phyloP scores from a whole-genome alignment of 495 filamentous ascomycete genomes.

The Rostrohypoxylon terebratum region DNA sequence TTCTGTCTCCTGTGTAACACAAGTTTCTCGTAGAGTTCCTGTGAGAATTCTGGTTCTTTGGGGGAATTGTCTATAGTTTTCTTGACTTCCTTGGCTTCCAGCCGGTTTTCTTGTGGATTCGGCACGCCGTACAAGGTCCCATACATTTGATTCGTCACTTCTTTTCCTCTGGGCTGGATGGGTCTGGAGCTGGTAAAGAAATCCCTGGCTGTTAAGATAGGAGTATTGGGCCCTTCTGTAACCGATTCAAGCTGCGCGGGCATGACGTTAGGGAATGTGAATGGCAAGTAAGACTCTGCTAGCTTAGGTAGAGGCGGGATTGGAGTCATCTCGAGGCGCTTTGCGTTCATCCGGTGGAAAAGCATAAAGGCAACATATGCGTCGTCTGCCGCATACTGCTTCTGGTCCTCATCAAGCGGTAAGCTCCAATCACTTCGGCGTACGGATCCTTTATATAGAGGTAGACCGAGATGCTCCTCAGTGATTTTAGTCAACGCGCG shows the following conservation, averaged over 20 bases:
- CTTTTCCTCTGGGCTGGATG: background rate
- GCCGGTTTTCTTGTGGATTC: background rate
- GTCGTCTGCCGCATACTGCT: slow-evolving; percentile 73
- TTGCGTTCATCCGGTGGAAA: slow-evolving; percentile 70
- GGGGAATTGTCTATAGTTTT: background rate
- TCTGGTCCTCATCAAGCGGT: slow-evolving; percentile 66
- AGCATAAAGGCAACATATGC: slow-evolving; percentile 75
- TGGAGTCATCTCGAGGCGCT: slow-evolving; percentile 67
- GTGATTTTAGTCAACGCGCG: slow-evolving; percentile 70
- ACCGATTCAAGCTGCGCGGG: slow-evolving; percentile 22
- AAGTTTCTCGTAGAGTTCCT: background rate
- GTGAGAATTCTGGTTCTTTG: background rate
- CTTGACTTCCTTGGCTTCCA: background rate
- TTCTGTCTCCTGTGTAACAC: background rate
- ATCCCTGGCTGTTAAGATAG: background rate
- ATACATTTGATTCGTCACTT: background rate
- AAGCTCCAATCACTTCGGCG: slow-evolving; percentile 74
- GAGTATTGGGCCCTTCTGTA: background rate
- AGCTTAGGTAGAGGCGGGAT: slow-evolving; percentile 69
- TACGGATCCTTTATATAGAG: slow-evolving; percentile 71
- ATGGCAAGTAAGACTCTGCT: slow-evolving; percentile 62
- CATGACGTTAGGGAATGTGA: background rate
- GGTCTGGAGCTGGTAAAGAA: slow-evolving; percentile 8
- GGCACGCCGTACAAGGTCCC: background rate
- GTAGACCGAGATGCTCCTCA: slow-evolving; percentile 71